phyloP scores from a whole-genome alignment of 2,329 filamentous ascomycete genomes.

The Claviceps digitariae region DNA sequence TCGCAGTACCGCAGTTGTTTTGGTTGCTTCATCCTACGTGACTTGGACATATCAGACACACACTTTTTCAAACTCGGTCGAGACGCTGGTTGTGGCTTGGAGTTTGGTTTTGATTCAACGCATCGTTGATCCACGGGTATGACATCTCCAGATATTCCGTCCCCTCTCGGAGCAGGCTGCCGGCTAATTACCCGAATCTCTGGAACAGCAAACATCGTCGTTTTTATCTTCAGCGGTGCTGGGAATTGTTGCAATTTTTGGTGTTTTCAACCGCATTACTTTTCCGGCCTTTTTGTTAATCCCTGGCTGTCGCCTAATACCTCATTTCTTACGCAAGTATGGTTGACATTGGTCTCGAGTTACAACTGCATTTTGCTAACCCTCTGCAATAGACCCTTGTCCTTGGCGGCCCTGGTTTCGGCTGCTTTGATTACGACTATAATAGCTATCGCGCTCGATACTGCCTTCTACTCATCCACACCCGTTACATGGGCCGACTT shows the following conservation, averaged over 20 bases:
- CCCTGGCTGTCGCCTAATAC: slow-evolving; percentile 69
- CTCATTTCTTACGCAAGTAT: slow-evolving; percentile 72
- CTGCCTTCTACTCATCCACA: slow-evolving; percentile 60
- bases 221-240: slow-evolving; percentile 64
- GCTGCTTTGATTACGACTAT: slow-evolving; percentile 55
- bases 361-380: slow-evolving; percentile 9
- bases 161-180: slow-evolving; percentile 8
- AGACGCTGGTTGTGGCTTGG: slow-evolving; percentile 88
- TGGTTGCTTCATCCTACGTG: slow-evolving; percentile 92
- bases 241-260: slow-evolving; percentile 69
- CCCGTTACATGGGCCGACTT: slow-evolving; percentile 53
- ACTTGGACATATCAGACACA: slow-evolving; percentile 99
- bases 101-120: slow-evolving; percentile 82
- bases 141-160: slow-evolving; percentile 14
- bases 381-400: slow-evolving; percentile 32
- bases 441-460: slow-evolving; percentile 70
- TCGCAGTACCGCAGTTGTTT: slow-evolving; percentile 60
- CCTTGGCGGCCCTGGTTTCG: slow-evolving; percentile 48
- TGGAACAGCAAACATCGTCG: slow-evolving; percentile 55
- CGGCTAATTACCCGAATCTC: slow-evolving; percentile 9
- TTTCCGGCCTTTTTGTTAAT: slow-evolving; percentile 88
- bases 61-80: slow-evolving; percentile 94
- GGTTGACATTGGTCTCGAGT: slow-evolving; percentile 14
- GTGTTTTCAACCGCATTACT: slow-evolving; percentile 91
- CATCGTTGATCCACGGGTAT: slow-evolving; percentile 66